Evolutionary conservation across 2,329 filamentous ascomycete genomes (phyloP), one percentile per base, ranked within the genome.

Genomic region (Penicillium glabrum): DNA sequence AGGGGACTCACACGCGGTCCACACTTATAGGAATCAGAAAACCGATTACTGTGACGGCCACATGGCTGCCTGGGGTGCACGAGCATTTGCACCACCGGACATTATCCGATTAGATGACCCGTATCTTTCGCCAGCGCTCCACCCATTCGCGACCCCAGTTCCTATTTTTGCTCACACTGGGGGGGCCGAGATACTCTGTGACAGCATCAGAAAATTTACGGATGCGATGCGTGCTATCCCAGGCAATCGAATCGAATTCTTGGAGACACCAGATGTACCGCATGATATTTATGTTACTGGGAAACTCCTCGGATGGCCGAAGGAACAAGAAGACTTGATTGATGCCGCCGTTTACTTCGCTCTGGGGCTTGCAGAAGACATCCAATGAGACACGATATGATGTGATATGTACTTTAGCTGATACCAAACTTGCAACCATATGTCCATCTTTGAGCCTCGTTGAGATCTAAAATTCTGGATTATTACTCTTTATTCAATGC

Each of bases 241-340:
- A 9, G 23, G 37, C 3, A 61, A 61, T 46, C 31, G 13, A 3
- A 41, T 57, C 43, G 55, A 61, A 44, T 47, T 58, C 55, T 19
- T 61, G 9, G 61, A 63, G 27, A 31, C 56, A 2, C 55, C 54
- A 19, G 51, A 51, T 27, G 44, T 56, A 45, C 59, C 61, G 37
- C 62, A 65, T 51, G 62, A 65, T 56, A 46, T 65, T 5, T 65
- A 63, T 53, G 51, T 37, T 54, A 54, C 51, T n/a, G 62, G 57
- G 5, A 14, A 37, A 5, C 11, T 61, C 21, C 52, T 62, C 5
- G 62, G 59, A 21, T 65, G 61, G 55, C 31, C 31, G 13, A 54
- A 53, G 9, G 57, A 63, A 27, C 59, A 61, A 43, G 47, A 53
- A n/a, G 54, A 58, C 11, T 46, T 55, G 4, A 41, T 50, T 11